Conservation (phyloP, 768 basidiomycete species). For the Suillus cothurnatus region DNA sequence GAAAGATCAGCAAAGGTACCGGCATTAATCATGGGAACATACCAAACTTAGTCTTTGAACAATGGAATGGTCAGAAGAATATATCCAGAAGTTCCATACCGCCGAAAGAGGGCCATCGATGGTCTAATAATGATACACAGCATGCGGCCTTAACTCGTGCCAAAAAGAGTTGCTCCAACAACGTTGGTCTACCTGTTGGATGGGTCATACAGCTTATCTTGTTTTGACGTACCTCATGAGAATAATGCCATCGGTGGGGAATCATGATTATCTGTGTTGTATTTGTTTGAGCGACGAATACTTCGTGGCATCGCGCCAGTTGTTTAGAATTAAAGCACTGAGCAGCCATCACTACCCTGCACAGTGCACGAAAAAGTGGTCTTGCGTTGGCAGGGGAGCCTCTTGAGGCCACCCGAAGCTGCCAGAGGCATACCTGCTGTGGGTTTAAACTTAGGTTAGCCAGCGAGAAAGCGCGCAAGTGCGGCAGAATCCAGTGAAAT, state of each 20-base stretch:
- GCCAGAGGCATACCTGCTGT: neutral
- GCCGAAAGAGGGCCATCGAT: neutral
- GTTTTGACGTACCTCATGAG: neutral
- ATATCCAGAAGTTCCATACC: neutral
- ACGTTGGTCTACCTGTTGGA: neutral
- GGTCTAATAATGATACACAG: neutral
- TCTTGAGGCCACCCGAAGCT: neutral
- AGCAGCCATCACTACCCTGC: neutral
- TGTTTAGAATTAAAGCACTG: neutral
- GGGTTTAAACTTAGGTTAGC: neutral
- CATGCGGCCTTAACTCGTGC: neutral
- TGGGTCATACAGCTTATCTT: neutral
- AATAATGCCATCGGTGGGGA: neutral
- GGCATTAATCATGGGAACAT: neutral
- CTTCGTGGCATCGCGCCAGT: neutral
- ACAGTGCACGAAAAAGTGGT: neutral
- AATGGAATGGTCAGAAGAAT: neutral
- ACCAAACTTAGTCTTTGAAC: neutral
- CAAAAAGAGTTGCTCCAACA: neutral
- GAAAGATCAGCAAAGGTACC: neutral
- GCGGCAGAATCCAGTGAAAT: neutral
- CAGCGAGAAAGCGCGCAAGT: neutral
- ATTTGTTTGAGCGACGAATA: neutral
- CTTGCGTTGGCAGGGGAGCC: neutral
- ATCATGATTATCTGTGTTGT: neutral